Base-by-base conservation (phyloP, 768 basidiomycete species). In the Auriscalpium microsporum region DNA sequence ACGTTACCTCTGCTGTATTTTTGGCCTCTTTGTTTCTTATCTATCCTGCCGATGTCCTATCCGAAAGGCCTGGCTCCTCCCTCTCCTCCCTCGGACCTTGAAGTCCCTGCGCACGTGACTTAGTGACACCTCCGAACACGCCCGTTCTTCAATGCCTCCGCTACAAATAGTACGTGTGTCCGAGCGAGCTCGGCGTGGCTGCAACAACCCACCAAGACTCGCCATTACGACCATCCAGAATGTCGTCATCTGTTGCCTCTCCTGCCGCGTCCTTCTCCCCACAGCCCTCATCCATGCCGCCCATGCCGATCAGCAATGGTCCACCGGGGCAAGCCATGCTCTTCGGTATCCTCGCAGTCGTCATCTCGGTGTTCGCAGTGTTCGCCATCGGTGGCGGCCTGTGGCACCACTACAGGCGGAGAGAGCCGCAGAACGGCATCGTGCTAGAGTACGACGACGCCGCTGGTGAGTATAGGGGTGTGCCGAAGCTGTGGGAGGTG, bases 401-500 rank as follows among this genome's bases (percentile, higher is more conserved):
- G 28, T 60, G 59, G 59, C 37, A n/a, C 23, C 34, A 37, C 10
- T 16, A 17, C 36, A 50, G 17, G 21, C 53, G 34, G 11, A 9
- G 35, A 9, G 28, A 10, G 6, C 21, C n/a, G 4, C 11, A 33
- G 11, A 13, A 14, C 7, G 13, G 40, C 10, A 9, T 45, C 4
- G 9, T 16, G 14, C 49, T 21, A 14, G 48, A 55, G 11, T 44
- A 36, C 21, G 57, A 52, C n/a, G 57, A 52, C 23, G 21, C 14
- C n/a, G 45, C 16, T 10, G 42, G 44, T 14, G 8, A 16, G 28
- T 28, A 28, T 4, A 28, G 28, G 28, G 28, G 28, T 28, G 28
- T 28, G 40, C 58, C 58, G 8, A 35, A 53, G 13, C 1, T 58
- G 17, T 58, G 58, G 55, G 56, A 58, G 51, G 55, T 57, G n/a